Conservation (phyloP, 1,284 basidiomycete species). For the Rhodotorula sp. region DNA sequence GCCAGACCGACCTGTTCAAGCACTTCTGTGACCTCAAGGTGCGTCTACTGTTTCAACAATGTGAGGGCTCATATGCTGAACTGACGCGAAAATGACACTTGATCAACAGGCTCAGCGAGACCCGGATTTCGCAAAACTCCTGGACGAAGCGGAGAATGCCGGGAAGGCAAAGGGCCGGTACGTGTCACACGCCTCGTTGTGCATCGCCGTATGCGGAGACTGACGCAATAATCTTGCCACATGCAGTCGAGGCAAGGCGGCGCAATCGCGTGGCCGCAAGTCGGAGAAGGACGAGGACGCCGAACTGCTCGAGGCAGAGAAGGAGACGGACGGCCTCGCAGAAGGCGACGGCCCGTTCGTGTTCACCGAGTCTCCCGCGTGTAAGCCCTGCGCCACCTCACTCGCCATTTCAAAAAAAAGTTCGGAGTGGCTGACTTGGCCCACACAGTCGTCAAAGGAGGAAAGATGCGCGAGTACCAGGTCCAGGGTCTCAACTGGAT, state of each 20-base stretch:
- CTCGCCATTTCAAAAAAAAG: not conserved
- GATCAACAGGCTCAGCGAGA: slow-evolving; percentile 70
- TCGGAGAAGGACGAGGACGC: slow-evolving; percentile 99
- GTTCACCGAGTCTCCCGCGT: slow-evolving; percentile 87
- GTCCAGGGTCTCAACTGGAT: slow-evolving; percentile 97
- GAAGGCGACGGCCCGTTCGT: slow-evolving; percentile 66
- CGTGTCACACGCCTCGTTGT: not conserved
- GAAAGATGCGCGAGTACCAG: slow-evolving; percentile 91
- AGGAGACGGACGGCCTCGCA: slow-evolving; percentile 65
- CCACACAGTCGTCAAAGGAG: slow-evolving; percentile 70
- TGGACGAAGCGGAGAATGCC: slow-evolving; percentile 67
- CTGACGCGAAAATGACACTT: not conserved
- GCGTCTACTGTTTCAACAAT: slow-evolving; percentile 49
- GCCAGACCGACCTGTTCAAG: slow-evolving; percentile 92
- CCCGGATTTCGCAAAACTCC: slow-evolving; percentile 85
- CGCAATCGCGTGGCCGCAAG: slow-evolving; percentile 59
- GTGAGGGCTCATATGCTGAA: not conserved
- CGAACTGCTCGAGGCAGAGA: slow-evolving; percentile 78
- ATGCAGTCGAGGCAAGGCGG: slow-evolving; percentile 45
- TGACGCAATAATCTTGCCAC: not conserved
- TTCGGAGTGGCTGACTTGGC: not conserved
- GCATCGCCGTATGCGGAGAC: not conserved
- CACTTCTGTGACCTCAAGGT: slow-evolving; percentile 91
- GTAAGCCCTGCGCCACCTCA: slow-evolving; percentile 55
- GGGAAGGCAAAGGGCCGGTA: slow-evolving; percentile 67